Evolutionary conservation across 495 filamentous ascomycete species (phyloP).

Genomic region (Astrocystis sublimbata): DNA sequence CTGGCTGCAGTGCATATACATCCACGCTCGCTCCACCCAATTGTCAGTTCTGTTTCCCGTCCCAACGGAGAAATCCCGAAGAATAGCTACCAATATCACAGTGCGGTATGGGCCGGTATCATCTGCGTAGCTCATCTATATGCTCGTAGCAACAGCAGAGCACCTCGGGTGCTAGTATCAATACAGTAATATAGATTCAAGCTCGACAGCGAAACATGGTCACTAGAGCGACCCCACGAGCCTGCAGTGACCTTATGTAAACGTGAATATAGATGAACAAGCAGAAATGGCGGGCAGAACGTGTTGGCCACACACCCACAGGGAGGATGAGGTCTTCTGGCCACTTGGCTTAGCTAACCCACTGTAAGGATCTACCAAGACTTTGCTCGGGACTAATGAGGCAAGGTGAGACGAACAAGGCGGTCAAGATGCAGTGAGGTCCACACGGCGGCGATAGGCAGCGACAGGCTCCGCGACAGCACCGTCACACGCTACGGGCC

Average conservation of each 20-base stretch:
- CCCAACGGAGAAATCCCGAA: no score
- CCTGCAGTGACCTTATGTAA: no score
- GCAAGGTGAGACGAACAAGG: conserved; percentile 13
- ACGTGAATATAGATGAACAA: no score
- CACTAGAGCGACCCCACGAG: no score
- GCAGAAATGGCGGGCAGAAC: no score
- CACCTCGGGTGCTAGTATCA: no score
- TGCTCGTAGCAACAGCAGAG: no score
- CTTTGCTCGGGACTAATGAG: not conserved
- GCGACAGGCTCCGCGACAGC: not conserved
- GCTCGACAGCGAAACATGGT: no score
- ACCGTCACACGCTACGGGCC: not conserved
- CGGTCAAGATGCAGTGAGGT: conserved; percentile 8
- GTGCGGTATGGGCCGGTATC: not conserved
- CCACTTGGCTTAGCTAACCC: conserved; percentile 2
- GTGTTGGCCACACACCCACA: not conserved
- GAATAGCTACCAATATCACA: not conserved
- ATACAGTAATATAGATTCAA: no score
- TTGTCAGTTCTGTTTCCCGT: no score
- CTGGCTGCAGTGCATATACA: conserved; percentile 1
- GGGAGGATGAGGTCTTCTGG: not conserved
- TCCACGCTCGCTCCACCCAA: no score
- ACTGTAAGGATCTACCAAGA: conserved; percentile 15
- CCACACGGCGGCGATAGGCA: not conserved
- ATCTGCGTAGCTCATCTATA: no score